Evolutionary conservation across 2,329 filamentous ascomycete species (phyloP).

Genomic region (Ustilaginoidea virens): DNA sequence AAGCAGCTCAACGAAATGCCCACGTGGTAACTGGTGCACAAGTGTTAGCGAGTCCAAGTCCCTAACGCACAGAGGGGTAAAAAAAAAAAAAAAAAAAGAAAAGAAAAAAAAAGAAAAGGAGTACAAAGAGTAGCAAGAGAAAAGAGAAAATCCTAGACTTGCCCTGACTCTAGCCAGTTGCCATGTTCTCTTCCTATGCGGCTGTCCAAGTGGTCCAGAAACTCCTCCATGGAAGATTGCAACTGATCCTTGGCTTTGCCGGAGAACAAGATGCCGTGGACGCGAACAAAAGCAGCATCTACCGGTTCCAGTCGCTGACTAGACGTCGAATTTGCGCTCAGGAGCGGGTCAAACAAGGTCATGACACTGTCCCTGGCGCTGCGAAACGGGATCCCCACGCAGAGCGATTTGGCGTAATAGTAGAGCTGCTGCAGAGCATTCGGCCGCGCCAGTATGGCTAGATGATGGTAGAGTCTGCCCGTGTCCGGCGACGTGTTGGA

Average conservation of each 20-base stretch:
- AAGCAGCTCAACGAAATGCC: conserved; percentile 17
- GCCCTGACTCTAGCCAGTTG: conserved; percentile 37
- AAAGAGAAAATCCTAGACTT: conserved; percentile 3
- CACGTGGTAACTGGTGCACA: conserved; percentile 15
- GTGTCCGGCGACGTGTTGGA: conserved; percentile 61
- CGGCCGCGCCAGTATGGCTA: conserved; percentile 62
- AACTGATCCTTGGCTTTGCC: conserved; percentile 31
- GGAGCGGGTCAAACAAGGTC: conserved; percentile 49
- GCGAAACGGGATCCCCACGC: conserved; percentile 48
- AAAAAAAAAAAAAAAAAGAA: too few species aligned
- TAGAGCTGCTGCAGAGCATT: conserved; percentile 57
- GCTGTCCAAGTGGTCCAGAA: conserved; percentile 35
- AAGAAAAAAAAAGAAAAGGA: too few species aligned
- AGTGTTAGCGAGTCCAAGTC: not conserved
- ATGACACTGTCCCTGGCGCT: conserved; percentile 56
- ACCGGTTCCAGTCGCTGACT: conserved; percentile 19
- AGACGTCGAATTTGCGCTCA: conserved; percentile 17
- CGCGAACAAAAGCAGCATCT: conserved; percentile 46
- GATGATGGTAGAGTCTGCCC: conserved; percentile 74
- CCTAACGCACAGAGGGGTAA: too few species aligned
- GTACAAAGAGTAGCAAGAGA: too few species aligned
- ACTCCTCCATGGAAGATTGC: conserved; percentile 27
- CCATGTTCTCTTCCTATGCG: conserved; percentile 35
- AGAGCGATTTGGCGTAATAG: conserved; percentile 57
- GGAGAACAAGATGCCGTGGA: conserved; percentile 50